Evolutionary conservation across 1,284 basidiomycete genomes (phyloP).

Genomic region (Earliella scabrosa): DNA sequence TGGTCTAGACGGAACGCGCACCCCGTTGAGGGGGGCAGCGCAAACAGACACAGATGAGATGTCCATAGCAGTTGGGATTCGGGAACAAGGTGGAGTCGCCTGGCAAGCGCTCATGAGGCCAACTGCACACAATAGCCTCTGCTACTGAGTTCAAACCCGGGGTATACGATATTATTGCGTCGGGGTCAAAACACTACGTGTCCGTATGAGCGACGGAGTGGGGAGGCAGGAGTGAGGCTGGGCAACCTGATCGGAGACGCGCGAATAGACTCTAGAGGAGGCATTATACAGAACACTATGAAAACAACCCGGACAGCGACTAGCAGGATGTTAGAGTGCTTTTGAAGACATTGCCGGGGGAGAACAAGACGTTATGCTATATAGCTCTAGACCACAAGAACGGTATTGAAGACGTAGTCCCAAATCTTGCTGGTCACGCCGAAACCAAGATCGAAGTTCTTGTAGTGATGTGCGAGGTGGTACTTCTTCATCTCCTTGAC

Average conservation of each 20-base stretch:
- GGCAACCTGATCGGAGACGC: neutral
- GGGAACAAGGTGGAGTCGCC: too few relatives aligned
- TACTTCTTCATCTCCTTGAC: conserved; percentile 95
- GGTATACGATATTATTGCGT: neutral
- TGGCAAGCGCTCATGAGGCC: too few relatives aligned
- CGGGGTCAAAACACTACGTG: neutral
- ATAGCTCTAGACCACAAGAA: conserved; percentile 59
- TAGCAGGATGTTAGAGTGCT: neutral
- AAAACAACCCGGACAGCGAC: conserved; percentile 2
- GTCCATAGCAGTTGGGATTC: too few relatives aligned
- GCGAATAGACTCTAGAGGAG: neutral
- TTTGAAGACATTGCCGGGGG: neutral
- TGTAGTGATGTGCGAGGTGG: conserved; percentile 98
- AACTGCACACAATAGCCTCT: too few relatives aligned
- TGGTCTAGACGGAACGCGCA: too few relatives aligned
- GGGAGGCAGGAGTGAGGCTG: neutral
- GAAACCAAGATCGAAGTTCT: conserved; percentile 98
- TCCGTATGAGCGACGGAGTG: neutral
- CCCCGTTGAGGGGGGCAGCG: too few relatives aligned
- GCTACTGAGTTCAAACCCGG: too few relatives aligned
- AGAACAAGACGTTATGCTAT: neutral
- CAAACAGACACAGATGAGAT: too few relatives aligned
- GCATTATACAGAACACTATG: conserved; percentile 1
- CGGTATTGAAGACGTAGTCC: conserved; percentile 92
- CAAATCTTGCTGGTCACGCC: conserved; percentile 97